These are phyloP conservation scores for Globisporangium cylindrosporum DNA, from an alignment of 352 stramenopile genomes.

Conservation along the genomic window DNA sequence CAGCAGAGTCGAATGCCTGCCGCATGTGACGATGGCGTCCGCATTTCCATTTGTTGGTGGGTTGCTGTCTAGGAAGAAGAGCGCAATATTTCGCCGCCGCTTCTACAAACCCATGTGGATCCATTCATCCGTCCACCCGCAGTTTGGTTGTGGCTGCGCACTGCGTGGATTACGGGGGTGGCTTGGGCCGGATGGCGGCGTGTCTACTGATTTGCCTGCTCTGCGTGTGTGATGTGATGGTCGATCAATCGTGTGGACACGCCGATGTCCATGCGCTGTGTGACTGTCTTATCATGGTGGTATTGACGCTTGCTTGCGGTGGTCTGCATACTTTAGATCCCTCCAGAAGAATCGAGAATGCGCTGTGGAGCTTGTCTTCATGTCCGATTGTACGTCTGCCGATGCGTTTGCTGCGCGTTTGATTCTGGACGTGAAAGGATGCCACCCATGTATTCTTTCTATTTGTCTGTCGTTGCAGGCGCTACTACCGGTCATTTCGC, in stretches of 20 bases:
- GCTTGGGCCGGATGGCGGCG: background rate
- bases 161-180: background rate
- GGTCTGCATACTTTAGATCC: conserved; percentile 17
- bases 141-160: background rate
- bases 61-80: background rate
- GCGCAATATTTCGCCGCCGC: background rate
- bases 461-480: background rate
- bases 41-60: conserved; percentile 37
- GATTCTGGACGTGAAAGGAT: background rate
- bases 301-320: background rate
- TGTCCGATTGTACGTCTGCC: background rate
- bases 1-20: background rate
- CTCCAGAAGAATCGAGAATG: conserved; percentile 25
- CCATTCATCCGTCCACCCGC: background rate
- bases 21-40: conserved; percentile 23
- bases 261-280: background rate
- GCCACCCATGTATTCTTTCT: background rate
- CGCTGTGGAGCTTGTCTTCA: conserved; percentile 22
- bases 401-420: background rate
- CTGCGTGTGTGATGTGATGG: background rate
- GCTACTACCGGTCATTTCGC: background rate
- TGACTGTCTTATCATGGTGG: background rate
- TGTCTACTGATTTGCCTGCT: background rate
- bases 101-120: background rate
- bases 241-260: background rate